A percentile compares a stretch with the other conserved stretches of the same genome.
These are phyloP conservation scores for Arabis hirsuta DNA, from an alignment of 345 rosid genomes.

Conservation along the genomic window DNA sequence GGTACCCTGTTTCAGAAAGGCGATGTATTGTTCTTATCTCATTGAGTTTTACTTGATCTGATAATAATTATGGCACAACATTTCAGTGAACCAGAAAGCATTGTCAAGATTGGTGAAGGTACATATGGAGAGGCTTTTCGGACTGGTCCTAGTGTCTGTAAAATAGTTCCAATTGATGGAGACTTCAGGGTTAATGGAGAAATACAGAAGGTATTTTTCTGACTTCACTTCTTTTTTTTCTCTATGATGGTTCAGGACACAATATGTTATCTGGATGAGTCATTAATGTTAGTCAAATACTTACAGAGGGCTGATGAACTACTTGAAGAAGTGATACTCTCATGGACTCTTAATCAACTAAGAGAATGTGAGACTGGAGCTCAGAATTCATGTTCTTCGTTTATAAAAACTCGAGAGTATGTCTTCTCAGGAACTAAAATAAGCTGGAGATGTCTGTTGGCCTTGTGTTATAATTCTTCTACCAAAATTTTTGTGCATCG, in stretches of 20 bases:
- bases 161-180: constrained; percentile 96
- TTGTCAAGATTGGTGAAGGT: constrained; percentile 93
- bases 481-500: constrained; percentile 8
- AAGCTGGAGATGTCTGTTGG: constrained; percentile 30
- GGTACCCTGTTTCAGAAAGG: constrained; percentile 5
- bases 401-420: constrained; percentile 84
- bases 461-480: constrained; percentile 20
- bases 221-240: constrained; percentile 1
- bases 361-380: constrained; percentile 47
- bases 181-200: constrained; percentile 88
- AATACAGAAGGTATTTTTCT: constrained; percentile 75
- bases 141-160: constrained; percentile 84
- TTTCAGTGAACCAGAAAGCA: constrained; percentile 68
- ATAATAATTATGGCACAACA: constrained; percentile 21
- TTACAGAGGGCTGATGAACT: constrained; percentile 93
- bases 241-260: constrained; percentile 17
- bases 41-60: constrained; percentile 12
- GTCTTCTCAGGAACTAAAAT: constrained; percentile 40
- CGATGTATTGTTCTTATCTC: constrained; percentile 16
- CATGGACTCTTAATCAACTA: constrained; percentile 73
- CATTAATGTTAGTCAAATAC: too few species aligned
- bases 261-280: background rate
- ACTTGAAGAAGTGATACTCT: constrained; percentile 89
- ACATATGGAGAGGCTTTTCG: constrained; percentile 94
- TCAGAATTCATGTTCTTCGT: constrained; percentile 61